Conservation (phyloP, 345 rosid species). For the Murraya koenigii region DNA sequence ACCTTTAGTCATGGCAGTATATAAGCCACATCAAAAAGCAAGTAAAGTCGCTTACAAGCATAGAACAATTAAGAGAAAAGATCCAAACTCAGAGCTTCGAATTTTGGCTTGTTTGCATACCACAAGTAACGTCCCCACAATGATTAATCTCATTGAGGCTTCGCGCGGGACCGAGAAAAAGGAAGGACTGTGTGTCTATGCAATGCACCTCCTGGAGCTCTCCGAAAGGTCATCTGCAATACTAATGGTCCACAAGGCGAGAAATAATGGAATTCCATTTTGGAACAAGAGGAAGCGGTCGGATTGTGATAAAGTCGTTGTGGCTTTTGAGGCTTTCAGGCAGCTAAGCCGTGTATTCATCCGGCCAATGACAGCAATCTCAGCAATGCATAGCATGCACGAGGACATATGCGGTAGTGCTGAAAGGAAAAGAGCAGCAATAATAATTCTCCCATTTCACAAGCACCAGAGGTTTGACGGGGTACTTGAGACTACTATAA, state of each 20-base stretch:
- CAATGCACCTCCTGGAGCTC: slow-evolving; percentile 92
- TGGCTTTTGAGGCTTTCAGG: slow-evolving; percentile 73
- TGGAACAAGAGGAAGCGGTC: slow-evolving; percentile 64
- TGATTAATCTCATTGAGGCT: slow-evolving; percentile 72
- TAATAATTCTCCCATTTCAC: slow-evolving; percentile 77
- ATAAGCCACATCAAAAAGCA: slow-evolving; percentile 50
- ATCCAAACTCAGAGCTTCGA: slow-evolving; percentile 42
- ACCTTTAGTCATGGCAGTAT: slow-evolving; percentile 60
- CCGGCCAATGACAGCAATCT: slow-evolving; percentile 87
- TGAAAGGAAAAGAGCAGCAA: slow-evolving; percentile 55
- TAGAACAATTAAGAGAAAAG: slow-evolving; percentile 44
- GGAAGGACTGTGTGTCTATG: slow-evolving; percentile 71
- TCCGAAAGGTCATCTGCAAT: slow-evolving; percentile 88
- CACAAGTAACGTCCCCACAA: slow-evolving; percentile 47
- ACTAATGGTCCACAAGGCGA: slow-evolving; percentile 85
- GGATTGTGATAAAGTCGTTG: slow-evolving; percentile 52
- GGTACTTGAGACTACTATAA: slow-evolving; percentile 53
- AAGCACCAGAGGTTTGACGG: slow-evolving; percentile 75
- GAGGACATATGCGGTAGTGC: slow-evolving; percentile 68
- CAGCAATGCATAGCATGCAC: slow-evolving; percentile 57
- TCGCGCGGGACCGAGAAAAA: slow-evolving; percentile 74
- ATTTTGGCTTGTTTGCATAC: slow-evolving; percentile 63
- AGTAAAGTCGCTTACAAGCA: slow-evolving; percentile 41
- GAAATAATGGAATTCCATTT: slow-evolving; percentile 78
- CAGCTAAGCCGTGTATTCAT: slow-evolving; percentile 61